Conservation (phyloP, 1,139 yeast genomes). For the Yamadazyma buinensis region DNA sequence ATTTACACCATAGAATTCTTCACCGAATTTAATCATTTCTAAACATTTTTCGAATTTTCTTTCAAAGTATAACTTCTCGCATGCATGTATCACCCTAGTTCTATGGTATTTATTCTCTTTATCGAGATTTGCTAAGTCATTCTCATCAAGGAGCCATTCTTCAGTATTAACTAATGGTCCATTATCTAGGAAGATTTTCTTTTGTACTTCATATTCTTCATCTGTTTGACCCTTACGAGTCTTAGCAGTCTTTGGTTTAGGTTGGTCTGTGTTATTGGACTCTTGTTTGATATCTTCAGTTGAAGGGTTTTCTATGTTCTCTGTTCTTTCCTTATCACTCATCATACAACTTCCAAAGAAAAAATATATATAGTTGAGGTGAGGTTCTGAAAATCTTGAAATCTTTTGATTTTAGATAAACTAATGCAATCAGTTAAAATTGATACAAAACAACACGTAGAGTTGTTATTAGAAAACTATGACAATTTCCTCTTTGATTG, state of each 20-base stretch:
- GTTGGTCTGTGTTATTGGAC: background rate
- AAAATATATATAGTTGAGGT: too few species aligned
- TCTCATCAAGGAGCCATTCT: constrained; percentile 39
- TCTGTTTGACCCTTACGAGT: constrained; percentile 54
- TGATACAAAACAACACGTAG: constrained; percentile 38
- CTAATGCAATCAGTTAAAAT: background rate
- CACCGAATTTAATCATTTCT: constrained; percentile 25
- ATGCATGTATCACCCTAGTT: constrained; percentile 33
- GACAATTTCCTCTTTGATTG: constrained; percentile 90
- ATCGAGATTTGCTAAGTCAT: constrained; percentile 20
- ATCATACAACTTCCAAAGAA: too few species aligned
- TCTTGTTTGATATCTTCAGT: background rate
- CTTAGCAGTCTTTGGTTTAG: constrained; percentile 3
- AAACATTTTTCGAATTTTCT: constrained; percentile 45
- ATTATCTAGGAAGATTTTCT: constrained; percentile 31
- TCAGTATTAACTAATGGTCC: constrained; percentile 53
- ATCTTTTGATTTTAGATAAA: too few species aligned
- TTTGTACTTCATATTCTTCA: constrained; percentile 49
- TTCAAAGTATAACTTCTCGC: constrained; percentile 50
- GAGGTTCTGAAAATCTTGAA: too few species aligned
- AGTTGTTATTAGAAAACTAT: constrained; percentile 53
- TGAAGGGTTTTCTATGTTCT: background rate
- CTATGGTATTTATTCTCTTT: constrained; percentile 30
- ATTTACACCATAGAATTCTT: constrained; percentile 26
- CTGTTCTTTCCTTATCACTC: constrained; percentile 2